Base-by-base conservation (phyloP, 2,329 filamentous ascomycete species). In the Fonsecaea monophora region DNA sequence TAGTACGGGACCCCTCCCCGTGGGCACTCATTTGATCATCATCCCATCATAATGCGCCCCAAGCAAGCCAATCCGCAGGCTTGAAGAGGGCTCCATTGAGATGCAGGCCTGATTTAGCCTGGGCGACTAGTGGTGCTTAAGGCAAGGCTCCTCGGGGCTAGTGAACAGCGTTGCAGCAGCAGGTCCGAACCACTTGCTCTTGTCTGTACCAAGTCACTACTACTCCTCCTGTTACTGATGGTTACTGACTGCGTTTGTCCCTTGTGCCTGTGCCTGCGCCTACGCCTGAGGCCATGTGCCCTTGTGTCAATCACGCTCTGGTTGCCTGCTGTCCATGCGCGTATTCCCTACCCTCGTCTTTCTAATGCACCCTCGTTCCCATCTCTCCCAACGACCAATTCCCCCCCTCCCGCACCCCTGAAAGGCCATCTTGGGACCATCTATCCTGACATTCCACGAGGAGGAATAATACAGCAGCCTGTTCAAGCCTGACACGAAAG, bases 1-100 rank as follows among this genome's bases (percentile, higher is more conserved):
- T 53, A 21, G 60, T 53, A 53, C 21, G 42, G 34, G 30, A 40
- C 63, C 63, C 63, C 57, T 65, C 63, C 55, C 60, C 60, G 64
- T 55, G 57, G 65, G 53, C 59, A 66, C 45, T 62, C 60, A 60
- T 64, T 61, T 60, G 65, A 64, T 67, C 65, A 67, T 56, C 65
- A 64, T 61, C 59, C 57, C 59, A 61, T 61, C 59, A 48, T 53
- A 54, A 61, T 53, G 59, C 32, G 37, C 45, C 15, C 21, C 30
- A 45, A 9, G 21, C n/a, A 25, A 53, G 40, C 65, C 65, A 67
- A 67, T 67, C 50, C 32, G 45, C 25, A 32, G 10, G 40, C 54
- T 34, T 15, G 35, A 15, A 54, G 18, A 13, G 40, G 57, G 42
- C 25, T 25, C 38, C 45, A 21, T 60, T 50, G 18, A 53, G 48